phyloP scores from a whole-genome alignment of 1,284 basidiomycete genomes.

The Pholiota adiposa region DNA sequence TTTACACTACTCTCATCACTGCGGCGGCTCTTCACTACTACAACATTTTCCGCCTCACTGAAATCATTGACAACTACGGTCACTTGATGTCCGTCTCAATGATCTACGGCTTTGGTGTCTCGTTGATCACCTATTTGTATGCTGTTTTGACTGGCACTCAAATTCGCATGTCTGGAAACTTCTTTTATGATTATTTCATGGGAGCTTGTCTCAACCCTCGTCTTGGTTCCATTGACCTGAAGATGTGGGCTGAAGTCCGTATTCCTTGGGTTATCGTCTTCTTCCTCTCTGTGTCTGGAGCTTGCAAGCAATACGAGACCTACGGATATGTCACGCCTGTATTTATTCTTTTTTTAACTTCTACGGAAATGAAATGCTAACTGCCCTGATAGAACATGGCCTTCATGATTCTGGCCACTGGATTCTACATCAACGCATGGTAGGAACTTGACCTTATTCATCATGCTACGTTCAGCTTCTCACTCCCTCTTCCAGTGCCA shows the following conservation, averaged over 20 bases:
- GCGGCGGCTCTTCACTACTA: conserved; percentile 81
- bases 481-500: conserved; percentile 53
- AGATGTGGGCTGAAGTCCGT: conserved; percentile 99
- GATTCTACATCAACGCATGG: conserved; percentile 97
- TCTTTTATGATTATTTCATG: conserved; percentile 97
- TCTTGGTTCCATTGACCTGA: conserved; percentile 92
- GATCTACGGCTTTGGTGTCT: conserved; percentile 87
- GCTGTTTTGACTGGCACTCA: conserved; percentile 80
- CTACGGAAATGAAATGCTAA: too few relatives aligned
- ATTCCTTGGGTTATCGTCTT: conserved; percentile 98
- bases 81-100: conserved; percentile 96
- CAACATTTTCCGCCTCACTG: conserved; percentile 88
- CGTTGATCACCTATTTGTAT: conserved; percentile 80
- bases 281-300: conserved; percentile 90
- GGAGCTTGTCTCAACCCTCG: conserved; percentile 95
- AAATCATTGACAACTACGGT: conserved; percentile 97
- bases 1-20: conserved; percentile 87
- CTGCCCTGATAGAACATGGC: conserved; percentile 79
- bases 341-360: too few relatives aligned
- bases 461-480: background rate
- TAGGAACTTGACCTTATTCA: conserved; percentile 33
- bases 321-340: conserved; percentile 93
- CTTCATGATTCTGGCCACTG: conserved; percentile 96
- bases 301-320: conserved; percentile 94
- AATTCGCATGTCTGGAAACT: conserved; percentile 92